A percentile compares a stretch with the other conserved stretches of the same genome.
Evolutionary conservation across 2,329 filamentous ascomycete species (phyloP).

Genomic region (Colletotrichum tamarilloi): DNA sequence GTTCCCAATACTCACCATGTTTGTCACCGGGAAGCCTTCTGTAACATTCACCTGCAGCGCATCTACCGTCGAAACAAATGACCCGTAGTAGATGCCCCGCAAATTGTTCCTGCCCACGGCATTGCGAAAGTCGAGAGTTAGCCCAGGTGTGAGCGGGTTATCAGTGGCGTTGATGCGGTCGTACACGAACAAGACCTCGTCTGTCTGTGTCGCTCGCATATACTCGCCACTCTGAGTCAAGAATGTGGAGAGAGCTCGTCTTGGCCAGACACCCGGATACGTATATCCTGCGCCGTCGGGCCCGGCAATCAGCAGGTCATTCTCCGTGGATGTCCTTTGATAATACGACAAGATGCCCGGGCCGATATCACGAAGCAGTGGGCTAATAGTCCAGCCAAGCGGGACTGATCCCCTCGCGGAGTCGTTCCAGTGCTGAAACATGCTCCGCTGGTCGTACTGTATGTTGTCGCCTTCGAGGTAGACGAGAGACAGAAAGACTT

Average conservation of each 20-base stretch:
- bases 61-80: constrained; percentile 10
- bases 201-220: background rate
- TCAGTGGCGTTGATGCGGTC: constrained; percentile 17
- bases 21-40: constrained; percentile 1
- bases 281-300: constrained; percentile 20
- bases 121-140: background rate
- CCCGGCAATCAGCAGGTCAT: constrained; percentile 17
- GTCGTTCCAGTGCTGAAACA: constrained; percentile 24
- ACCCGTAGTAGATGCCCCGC: constrained; percentile 7
- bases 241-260: background rate
- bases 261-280: constrained; percentile 11
- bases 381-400: constrained; percentile 22
- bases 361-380: constrained; percentile 11
- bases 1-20: constrained; percentile 9
- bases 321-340: constrained; percentile 6
- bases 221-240: constrained; percentile 7
- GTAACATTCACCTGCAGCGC: constrained; percentile 1
- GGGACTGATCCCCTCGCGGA: constrained; percentile 10
- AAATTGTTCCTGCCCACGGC: constrained; percentile 13
- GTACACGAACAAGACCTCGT: constrained; percentile 17
- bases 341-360: constrained; percentile 18
- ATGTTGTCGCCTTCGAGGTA: constrained; percentile 24
- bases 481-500: constrained; percentile 3
- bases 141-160: background rate
- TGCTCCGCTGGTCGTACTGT: constrained; percentile 13